These are phyloP conservation scores for Globisporangium barbulae DNA, from an alignment of 352 stramenopile genomes.

Conservation along the genomic window DNA sequence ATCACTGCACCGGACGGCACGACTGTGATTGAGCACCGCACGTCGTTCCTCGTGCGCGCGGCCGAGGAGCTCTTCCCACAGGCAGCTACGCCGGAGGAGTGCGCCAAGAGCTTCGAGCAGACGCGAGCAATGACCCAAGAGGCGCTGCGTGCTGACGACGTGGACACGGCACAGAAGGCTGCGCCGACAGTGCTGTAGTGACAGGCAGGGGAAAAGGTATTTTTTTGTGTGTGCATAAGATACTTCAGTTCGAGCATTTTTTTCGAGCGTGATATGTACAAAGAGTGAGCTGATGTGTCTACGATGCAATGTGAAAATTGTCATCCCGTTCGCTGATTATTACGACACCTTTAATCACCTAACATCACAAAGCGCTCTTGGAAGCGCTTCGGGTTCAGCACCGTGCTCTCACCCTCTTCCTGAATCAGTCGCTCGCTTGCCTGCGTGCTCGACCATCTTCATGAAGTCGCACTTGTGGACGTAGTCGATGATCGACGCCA, in stretches of 20 bases:
- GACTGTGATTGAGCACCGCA: slow-evolving; percentile 18
- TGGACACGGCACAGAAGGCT: not conserved
- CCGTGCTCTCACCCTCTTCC: slow-evolving; percentile 86
- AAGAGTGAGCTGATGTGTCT: no score
- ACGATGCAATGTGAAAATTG: no score
- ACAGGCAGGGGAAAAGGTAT: no score
- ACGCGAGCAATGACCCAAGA: not conserved
- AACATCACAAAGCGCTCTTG: slow-evolving; percentile 53
- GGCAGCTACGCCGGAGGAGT: slow-evolving; percentile 4
- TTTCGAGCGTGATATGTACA: no score
- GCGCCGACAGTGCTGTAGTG: not conserved
- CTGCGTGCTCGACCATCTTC: slow-evolving; percentile 88
- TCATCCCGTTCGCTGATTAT: no score
- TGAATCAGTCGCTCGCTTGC: slow-evolving; percentile 75
- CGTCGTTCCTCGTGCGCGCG: slow-evolving; percentile 14
- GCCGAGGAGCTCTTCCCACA: slow-evolving; percentile 11
- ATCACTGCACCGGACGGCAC: slow-evolving; percentile 5
- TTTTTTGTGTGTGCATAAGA: not conserved
- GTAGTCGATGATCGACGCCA: slow-evolving; percentile 88
- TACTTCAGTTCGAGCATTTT: not conserved
- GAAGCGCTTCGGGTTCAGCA: slow-evolving; percentile 86
- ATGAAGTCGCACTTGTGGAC: slow-evolving; percentile 90
- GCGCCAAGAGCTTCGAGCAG: slow-evolving; percentile 13
- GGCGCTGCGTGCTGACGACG: slow-evolving; percentile 3
- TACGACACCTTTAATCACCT: no score